Base-by-base conservation (phyloP, 352 stramenopile species). In the Albugo laibachii region DNA sequence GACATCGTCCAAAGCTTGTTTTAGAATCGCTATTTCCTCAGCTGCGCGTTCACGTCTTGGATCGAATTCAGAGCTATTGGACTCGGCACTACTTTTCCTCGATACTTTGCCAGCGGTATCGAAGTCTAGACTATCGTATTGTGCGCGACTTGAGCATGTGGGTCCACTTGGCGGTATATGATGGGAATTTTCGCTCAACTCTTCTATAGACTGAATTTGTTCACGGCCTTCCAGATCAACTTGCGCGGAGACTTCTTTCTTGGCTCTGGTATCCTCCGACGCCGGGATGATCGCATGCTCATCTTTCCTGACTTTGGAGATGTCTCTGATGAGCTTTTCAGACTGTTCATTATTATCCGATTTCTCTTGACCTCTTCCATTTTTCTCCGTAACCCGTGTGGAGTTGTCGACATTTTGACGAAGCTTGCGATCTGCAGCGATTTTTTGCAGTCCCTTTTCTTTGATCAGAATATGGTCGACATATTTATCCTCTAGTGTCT, bases 1-100 rank as follows among this genome's bases (percentile, higher is more conserved):
- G 43, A 83, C 56, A 40, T 80, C 73, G 4, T 64, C 65, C 13
- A 85, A 58, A 16, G 69, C 68, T 38, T 74, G 80, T 54, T 83
- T 66, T 36, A 85, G 43, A 19, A 80, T 49, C 18, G 63, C 69
- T 57, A 73, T 63, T 42, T 85, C 69, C 43, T 78, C 61, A 55
- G 72, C 74, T 5, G 69, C 80, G 47, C 69, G 56, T 41, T 59
- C 57, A 48, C 8, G 24, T 31, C 76, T 54, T 1, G 64, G 63
- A 19, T 56, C 53, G 35, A 59, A 71, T 8, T 55, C 54, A 48
- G 66, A 70, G 37, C 66, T 74, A 47, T 58, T 57, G 15, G 24
- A 31, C 24, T 31, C 24, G 8, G 2, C 45, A 11, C 36, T 24
- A 20, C 55, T 61, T 80, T 45, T 47, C 52, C 34, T 46, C 54